Evolutionary conservation across 1,139 yeast genomes (phyloP), one percentile per base, ranked within the genome.

Genomic region (Hyphopichia burtonii): DNA sequence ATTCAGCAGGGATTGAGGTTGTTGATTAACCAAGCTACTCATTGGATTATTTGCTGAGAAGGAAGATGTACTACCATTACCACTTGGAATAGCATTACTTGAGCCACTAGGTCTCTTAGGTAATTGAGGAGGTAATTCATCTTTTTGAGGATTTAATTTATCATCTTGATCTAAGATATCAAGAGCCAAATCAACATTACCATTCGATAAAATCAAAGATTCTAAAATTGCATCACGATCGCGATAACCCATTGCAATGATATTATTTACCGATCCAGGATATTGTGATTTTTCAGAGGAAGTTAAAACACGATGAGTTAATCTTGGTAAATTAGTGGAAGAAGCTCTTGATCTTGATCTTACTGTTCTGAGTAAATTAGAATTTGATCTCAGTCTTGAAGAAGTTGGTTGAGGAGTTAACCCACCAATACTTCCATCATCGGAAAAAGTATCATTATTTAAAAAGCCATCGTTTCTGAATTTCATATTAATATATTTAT

Each of bases 201-300:
- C 85, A 41, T 64, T 61, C 38, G 77, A 60, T 36, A 74, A 54
- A 27, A 66, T 59, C 47, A 81, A 66, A 41, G 82, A 78, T 52
- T 80, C 85, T 44, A 74, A 58, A 37, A 72, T 67, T 6, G 71
- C 55, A 43, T 78, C 82, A 42, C 66, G 63, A 52, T 79, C 73
- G 19, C 57, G 56, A 48, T 63, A 79, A 0, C 86, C 86, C 56
- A 67, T 64, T 12, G 65, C 65, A 49, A 57, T 44, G 18, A 79
- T 58, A 46, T 71, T 71, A 36, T 65, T 55, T 4, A 71, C 70
- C 47, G 67, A 74, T 34, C 56, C 55, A 18, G 58, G 61, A 48
- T 67, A 78, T 46, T 68, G 73, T 16, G 66, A 58, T 38, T 66
- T 62, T 44, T 78, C 82, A 44, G 63, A 65, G 2, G 69, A 57